Conservation (phyloP, 352 stramenopile genomes). For the Phytophthora cactorum region DNA sequence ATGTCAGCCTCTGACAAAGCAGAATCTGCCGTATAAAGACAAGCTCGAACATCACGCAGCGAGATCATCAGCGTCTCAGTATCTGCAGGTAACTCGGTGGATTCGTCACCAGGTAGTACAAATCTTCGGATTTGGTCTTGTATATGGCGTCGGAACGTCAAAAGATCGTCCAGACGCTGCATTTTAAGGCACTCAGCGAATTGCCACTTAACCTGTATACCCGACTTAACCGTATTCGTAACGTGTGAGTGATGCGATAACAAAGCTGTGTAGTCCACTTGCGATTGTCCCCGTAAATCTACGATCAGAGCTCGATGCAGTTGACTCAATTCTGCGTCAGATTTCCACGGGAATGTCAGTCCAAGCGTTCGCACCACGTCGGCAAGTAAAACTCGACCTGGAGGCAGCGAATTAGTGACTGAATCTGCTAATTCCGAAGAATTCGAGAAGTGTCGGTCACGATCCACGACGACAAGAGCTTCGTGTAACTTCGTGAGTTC, state of each 20-base stretch:
- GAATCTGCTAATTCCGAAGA: neutral
- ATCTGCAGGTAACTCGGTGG: neutral
- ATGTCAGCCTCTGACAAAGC: slow-evolving; percentile 67
- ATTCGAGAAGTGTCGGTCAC: slow-evolving; percentile 45
- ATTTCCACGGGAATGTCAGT: slow-evolving; percentile 71
- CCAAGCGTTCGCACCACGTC: slow-evolving; percentile 55
- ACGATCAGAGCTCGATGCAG: slow-evolving; percentile 54
- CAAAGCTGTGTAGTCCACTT: slow-evolving; percentile 56
- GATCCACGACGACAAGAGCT: slow-evolving; percentile 51
- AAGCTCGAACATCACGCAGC: slow-evolving; percentile 44
- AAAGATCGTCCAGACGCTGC: slow-evolving; percentile 69
- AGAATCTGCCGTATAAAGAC: slow-evolving; percentile 52
- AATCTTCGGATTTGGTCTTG: slow-evolving; percentile 40
- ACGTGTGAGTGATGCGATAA: slow-evolving; percentile 23
- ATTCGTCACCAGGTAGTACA: slow-evolving; percentile 15
- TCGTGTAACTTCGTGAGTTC: slow-evolving; percentile 60
- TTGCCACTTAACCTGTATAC: slow-evolving; percentile 13
- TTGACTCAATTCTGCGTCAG: slow-evolving; percentile 42
- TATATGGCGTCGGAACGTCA: slow-evolving; percentile 54
- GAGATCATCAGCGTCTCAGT: slow-evolving; percentile 49
- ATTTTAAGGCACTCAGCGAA: slow-evolving; percentile 54
- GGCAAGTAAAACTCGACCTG: slow-evolving; percentile 44
- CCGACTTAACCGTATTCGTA: neutral
- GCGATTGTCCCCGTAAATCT: slow-evolving; percentile 41
- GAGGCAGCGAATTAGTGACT: neutral